Evolutionary conservation across 441 rosid species (phyloP), one percentile per base, ranked within the genome.

Genomic region (Kokia cookei): DNA sequence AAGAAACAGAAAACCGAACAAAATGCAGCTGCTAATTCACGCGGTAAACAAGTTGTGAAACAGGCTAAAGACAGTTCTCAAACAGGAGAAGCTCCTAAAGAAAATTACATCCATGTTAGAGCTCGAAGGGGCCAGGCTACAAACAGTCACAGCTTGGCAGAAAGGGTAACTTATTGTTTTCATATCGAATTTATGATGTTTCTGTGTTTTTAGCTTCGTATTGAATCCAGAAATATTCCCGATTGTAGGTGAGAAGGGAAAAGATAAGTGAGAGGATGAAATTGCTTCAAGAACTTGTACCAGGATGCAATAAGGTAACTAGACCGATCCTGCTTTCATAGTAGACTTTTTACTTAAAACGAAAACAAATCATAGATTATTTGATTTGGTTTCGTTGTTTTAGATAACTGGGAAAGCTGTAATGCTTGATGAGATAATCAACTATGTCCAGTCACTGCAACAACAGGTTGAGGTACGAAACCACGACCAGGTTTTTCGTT

Each of bases 111-210:
- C 81, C 99, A 91, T 77, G 85, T 93, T 84, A 89, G 99, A 79
- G 99, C 99, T 65, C 85, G 93, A 82, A 87, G 97, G 78, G 99
- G 98, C 77, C 96, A 90, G 74, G 98, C 99, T 73, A 93, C 99
- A 68, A 93, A 93, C 80, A 91, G 98, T 80, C 98, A 95, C 79
- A 95, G 96, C 82, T 93, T 95, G 68, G 98, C 98, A 32, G 97
- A 95, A 81, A 91, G 98, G 90, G 99, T 93, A 88, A 65, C 15
- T 73, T 61, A 59, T 68, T 47, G 8, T 27, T 72, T 9, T 60
- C 17, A 42, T 51, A 57, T 11, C 47, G 42, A 17, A 15, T 4
- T 27, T 53, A 69, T 47, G 22, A 35, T 26, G 10, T 55, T 67
- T 62, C 67, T 71, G 37, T 32, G 15, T 65, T 72, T 35, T 70